Conservation (phyloP, 163 green algal species). For the Picocystis sp. region DNA sequence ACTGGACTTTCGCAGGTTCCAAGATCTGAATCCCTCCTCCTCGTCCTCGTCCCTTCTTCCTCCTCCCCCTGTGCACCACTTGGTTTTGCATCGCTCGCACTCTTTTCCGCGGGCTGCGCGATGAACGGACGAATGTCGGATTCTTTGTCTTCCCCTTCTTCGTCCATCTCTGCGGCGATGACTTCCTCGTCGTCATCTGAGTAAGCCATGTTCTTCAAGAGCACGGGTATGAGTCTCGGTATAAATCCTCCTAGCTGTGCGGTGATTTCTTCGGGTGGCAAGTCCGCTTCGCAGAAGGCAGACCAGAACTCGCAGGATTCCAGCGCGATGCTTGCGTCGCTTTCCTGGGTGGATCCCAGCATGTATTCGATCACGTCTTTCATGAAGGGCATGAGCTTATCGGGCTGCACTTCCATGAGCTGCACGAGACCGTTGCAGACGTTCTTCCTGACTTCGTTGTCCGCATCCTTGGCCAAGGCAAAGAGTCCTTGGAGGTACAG, state of each 20-base stretch:
- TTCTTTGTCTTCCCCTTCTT: slow-evolving; percentile 34
- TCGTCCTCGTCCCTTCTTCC: slow-evolving; percentile 20
- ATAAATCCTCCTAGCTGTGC: slow-evolving; percentile 56
- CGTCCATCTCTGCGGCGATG: slow-evolving; percentile 57
- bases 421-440: slow-evolving; percentile 57
- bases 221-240: slow-evolving; percentile 60
- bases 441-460: slow-evolving; percentile 35
- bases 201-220: slow-evolving; percentile 95
- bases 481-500: slow-evolving; percentile 53
- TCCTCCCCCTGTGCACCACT: slow-evolving; percentile 14
- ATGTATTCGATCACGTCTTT: slow-evolving; percentile 71
- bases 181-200: slow-evolving; percentile 91
- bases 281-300: slow-evolving; percentile 59
- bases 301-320: slow-evolving; percentile 91
- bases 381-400: slow-evolving; percentile 45
- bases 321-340: slow-evolving; percentile 37
- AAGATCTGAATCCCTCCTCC: slow-evolving; percentile 33
- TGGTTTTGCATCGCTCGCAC: slow-evolving; percentile 4
- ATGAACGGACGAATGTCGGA: slow-evolving; percentile 44
- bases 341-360: slow-evolving; percentile 50
- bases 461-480: slow-evolving; percentile 44
- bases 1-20: slow-evolving; percentile 79
- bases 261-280: slow-evolving; percentile 21
- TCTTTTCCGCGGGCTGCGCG: slow-evolving; percentile 10
- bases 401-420: slow-evolving; percentile 38